Conservation (phyloP, 306 rosid species). For the cucumber (Cucumis sativus) region Cucumber_9930_V3 NC_026656.2:18487001-18487500, state of each 20-base stretch:
- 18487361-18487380: not conserved
- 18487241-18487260: not conserved
- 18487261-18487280: not conserved
- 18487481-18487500: too few relatives aligned
- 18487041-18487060: not conserved
- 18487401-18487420: too few relatives aligned
- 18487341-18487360: not conserved
- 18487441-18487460: too few relatives aligned
- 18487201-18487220: not conserved
- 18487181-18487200: not conserved
- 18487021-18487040: not conserved
- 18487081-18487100: not conserved
- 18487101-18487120: not conserved
- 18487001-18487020: not conserved
- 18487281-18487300: not conserved
- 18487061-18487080: not conserved
- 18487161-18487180: constrained; percentile 4
- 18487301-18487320: not conserved
- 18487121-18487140: not conserved
- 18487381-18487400: not conserved
- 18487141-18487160: not conserved
- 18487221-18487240: not conserved
- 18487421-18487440: too few relatives aligned
- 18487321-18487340: not conserved
- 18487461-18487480: not conserved